Evolutionary conservation across 495 filamentous ascomycete species (phyloP).

Genomic region (Neurospora hispaniola): DNA sequence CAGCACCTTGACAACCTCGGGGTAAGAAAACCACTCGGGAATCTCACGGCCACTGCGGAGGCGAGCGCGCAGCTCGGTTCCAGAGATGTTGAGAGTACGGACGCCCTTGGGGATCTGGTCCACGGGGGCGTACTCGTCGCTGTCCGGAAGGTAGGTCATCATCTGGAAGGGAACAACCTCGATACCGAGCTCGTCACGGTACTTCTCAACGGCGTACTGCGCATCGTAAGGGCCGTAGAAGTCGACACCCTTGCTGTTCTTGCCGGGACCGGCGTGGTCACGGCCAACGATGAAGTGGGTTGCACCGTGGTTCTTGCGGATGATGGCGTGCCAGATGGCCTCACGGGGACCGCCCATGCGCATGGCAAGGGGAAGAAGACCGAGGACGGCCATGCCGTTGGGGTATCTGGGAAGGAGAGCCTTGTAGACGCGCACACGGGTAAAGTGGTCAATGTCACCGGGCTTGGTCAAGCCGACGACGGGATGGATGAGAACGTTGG

Average conservation of each 20-base stretch:
- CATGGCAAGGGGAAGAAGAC: slow-evolving; percentile 93
- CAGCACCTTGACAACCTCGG: slow-evolving; percentile 93
- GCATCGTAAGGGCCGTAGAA: slow-evolving; percentile 99
- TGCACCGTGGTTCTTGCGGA: slow-evolving; percentile 98
- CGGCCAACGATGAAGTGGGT: slow-evolving; percentile 99
- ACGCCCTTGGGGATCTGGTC: slow-evolving; percentile 76
- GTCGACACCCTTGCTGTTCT: slow-evolving; percentile 90
- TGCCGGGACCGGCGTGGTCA: slow-evolving; percentile 94
- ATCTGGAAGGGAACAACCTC: slow-evolving; percentile 99
- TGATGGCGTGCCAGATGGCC: slow-evolving; percentile 99
- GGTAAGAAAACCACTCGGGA: slow-evolving; percentile 99
- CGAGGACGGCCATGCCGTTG: slow-evolving; percentile 97
- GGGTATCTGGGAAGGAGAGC: slow-evolving; percentile 94
- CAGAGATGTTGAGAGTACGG: slow-evolving; percentile 92
- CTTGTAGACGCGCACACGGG: slow-evolving; percentile 95
- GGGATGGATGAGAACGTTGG: slow-evolving; percentile 97
- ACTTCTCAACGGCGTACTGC: slow-evolving; percentile 96
- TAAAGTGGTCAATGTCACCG: slow-evolving; percentile 99
- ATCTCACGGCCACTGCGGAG: slow-evolving; percentile 86
- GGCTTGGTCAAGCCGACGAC: slow-evolving; percentile 98
- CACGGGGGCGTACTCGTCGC: slow-evolving; percentile 87
- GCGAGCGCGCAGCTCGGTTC: slow-evolving; percentile 85
- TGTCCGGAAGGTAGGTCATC: slow-evolving; percentile 97
- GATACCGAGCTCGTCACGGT: slow-evolving; percentile 90
- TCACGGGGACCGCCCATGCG: slow-evolving; percentile 97